Base-by-base conservation (phyloP, 441 rosid genomes). In the Omphalea diandra region DNA sequence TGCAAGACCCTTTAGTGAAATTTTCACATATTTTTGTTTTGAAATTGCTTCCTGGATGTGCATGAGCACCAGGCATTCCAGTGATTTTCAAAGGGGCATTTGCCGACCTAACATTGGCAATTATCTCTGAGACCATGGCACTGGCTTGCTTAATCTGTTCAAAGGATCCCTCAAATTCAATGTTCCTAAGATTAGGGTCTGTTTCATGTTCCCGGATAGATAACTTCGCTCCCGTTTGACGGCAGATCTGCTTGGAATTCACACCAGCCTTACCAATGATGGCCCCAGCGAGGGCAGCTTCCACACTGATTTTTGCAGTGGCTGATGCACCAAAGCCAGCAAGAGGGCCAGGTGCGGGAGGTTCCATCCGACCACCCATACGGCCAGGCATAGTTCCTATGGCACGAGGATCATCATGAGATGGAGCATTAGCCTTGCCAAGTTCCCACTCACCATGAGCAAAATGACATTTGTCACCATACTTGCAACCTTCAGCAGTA, bases 381-480 rank as follows among this genome's bases (percentile, higher is more conserved):
- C 83, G 80, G 29, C 88, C 81, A 22, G 85, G 82, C 53, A 76
- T 18, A 24, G 69, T 54, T 60, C 85, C 91, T 69, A 77, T 70
- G 53, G 80, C 67, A 26, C 79, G 87, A 2, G 83, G 86, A 71
- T 83, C 86, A 6, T 87, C 88, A 22, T 80, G 81, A 7, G 85
- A 69, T 36, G 83, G 72, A 61, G 69, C 83, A 43, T 75, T 24
- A 9, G 84, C 83, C 71, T 71, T 85, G 35, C 92, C 90, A 12
- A 89, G 89, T 65, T 87, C 94, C 94, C 92, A 87, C 24, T 89
- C 92, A 24, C 90, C 90, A 70, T 87, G 95, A 4, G 95, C 95
- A 61, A 87, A 89, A 72, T 83, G 81, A 69, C 95, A 87, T 68
- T 87, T 87, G 73, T 87, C 87, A 44, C 92, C 92, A 68, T 70